These are phyloP conservation scores for Phytophthora ohioensis DNA, from an alignment of 352 stramenopile genomes.

Conservation along the genomic window DNA sequence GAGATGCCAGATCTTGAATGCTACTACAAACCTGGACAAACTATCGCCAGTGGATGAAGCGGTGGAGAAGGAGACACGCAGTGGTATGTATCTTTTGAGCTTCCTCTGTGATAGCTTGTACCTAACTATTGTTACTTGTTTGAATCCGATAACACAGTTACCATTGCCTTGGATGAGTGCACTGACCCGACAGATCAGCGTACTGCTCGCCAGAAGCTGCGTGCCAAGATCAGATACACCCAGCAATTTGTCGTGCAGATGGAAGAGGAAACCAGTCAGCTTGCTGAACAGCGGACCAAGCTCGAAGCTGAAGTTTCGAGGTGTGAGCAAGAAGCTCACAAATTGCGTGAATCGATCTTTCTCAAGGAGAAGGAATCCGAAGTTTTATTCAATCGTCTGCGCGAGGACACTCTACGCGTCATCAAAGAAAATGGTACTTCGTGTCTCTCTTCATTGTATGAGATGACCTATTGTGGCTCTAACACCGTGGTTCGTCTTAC, in stretches of 20 bases:
- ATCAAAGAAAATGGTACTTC: slow-evolving; percentile 50
- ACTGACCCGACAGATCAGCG: slow-evolving; percentile 30
- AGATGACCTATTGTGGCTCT: slow-evolving; percentile 1
- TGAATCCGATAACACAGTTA: slow-evolving; percentile 20
- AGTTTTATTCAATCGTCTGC: slow-evolving; percentile 39
- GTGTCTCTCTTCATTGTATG: neutral
- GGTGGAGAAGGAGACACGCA: slow-evolving; percentile 25
- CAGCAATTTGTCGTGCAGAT: slow-evolving; percentile 53
- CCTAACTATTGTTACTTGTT: neutral
- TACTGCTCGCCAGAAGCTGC: slow-evolving; percentile 51
- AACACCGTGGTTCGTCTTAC: neutral
- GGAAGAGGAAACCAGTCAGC: slow-evolving; percentile 36
- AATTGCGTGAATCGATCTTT: slow-evolving; percentile 41
- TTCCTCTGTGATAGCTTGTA: neutral
- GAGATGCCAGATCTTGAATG: slow-evolving; percentile 38
- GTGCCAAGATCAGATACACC: slow-evolving; percentile 55
- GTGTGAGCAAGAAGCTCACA: slow-evolving; percentile 34
- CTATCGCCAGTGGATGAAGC: slow-evolving; percentile 26
- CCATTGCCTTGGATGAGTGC: slow-evolving; percentile 27
- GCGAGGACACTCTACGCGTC: slow-evolving; percentile 42
- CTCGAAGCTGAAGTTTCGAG: slow-evolving; percentile 42
- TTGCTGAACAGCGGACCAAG: slow-evolving; percentile 35
- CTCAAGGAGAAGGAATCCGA: slow-evolving; percentile 51
- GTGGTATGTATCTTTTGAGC: slow-evolving; percentile 19
- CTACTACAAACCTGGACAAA: slow-evolving; percentile 29